Conservation (phyloP, 1,139 yeast species). For the Ogataea hybrid region DNA sequence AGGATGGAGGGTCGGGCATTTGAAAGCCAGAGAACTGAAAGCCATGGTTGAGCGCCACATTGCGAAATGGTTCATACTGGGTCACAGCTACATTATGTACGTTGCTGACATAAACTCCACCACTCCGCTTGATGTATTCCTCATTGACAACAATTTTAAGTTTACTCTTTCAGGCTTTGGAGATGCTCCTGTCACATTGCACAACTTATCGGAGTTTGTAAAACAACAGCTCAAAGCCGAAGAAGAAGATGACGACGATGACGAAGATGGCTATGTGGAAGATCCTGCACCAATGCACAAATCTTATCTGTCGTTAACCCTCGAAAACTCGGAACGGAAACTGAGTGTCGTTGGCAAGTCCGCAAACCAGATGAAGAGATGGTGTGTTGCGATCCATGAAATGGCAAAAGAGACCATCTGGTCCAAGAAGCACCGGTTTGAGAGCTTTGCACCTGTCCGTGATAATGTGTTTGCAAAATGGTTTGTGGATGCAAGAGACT, state of each 20-base stretch:
- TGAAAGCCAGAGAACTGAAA: constrained; percentile 71
- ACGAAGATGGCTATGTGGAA: constrained; percentile 20
- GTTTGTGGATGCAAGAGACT: constrained; percentile 96
- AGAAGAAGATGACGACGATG: constrained; percentile 35
- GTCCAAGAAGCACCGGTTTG: constrained; percentile 74
- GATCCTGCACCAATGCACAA: constrained; percentile 26
- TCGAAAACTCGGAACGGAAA: constrained; percentile 78
- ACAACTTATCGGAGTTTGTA: constrained; percentile 17
- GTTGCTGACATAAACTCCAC: constrained; percentile 86
- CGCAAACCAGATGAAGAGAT: constrained; percentile 63
- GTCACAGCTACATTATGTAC: constrained; percentile 81
- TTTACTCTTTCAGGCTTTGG: constrained; percentile 49
- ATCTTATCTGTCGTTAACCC: constrained; percentile 53
- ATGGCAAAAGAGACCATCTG: constrained; percentile 72
- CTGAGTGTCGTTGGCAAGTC: constrained; percentile 74
- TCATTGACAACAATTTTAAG: constrained; percentile 72
- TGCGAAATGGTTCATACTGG: constrained; percentile 85
- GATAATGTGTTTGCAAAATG: constrained; percentile 86
- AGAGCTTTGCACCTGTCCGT: constrained; percentile 90
- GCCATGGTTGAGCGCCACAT: constrained; percentile 89
- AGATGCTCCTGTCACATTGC: constrained; percentile 21
- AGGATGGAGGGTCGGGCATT: constrained; percentile 96
- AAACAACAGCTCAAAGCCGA: constrained; percentile 27
- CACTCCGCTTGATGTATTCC: constrained; percentile 84
- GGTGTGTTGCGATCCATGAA: constrained; percentile 72